Conservation (phyloP, 805 yeast species). For the Starmerella kuoi region DNA sequence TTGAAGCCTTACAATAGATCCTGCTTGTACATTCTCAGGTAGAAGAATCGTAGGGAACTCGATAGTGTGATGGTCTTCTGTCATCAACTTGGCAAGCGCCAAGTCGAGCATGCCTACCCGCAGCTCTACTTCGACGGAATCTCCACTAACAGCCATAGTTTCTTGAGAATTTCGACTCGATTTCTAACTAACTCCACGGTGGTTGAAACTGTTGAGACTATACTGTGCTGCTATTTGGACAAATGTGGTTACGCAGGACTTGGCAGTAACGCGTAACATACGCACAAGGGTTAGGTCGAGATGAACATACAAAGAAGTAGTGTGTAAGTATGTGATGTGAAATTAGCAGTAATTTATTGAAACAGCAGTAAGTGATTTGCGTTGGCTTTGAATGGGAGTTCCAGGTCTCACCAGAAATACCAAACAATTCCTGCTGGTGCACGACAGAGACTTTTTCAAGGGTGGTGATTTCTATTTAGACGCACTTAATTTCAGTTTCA, state of each 20-base stretch:
- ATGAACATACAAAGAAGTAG: too few species aligned
- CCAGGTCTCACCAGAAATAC: neutral
- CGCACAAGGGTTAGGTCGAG: too few species aligned
- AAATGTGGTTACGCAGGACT: too few species aligned
- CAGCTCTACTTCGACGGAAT: constrained; percentile 69
- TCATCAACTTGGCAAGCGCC: constrained; percentile 77
- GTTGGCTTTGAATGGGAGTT: neutral
- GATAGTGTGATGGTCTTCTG: constrained; percentile 84
- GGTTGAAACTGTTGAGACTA: too few species aligned
- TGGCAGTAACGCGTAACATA: too few species aligned
- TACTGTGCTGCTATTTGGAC: too few species aligned
- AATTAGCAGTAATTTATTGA: too few species aligned
- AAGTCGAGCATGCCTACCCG: constrained; percentile 96
- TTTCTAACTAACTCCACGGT: too few species aligned
- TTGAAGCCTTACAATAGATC: constrained; percentile 74
- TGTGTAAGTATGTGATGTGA: too few species aligned
- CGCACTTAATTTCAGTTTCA: neutral
- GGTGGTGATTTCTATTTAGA: neutral
- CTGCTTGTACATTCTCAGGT: constrained; percentile 84
- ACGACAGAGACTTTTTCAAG: neutral
- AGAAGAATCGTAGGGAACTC: constrained; percentile 92
- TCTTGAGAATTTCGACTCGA: too few species aligned
- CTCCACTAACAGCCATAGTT: constrained; percentile 11
- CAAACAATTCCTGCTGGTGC: neutral
- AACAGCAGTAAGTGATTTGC: too few species aligned